phyloP scores from a whole-genome alignment of 768 basidiomycete genomes.

The Kwoniella bestiolae region DNA sequence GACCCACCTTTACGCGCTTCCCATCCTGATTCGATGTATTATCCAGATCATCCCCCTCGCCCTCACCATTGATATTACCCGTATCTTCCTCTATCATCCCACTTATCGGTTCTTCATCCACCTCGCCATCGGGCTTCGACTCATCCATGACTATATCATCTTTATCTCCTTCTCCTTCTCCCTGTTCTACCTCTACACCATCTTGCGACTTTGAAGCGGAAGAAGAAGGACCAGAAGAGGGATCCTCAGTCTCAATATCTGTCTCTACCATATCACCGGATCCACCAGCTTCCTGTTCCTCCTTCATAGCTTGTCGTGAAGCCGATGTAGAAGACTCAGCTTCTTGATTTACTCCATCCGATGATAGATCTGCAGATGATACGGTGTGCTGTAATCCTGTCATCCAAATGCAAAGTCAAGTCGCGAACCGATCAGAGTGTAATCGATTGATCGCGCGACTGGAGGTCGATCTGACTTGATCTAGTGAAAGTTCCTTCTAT shows the following conservation, averaged over 20 bases:
- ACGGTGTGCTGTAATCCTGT: conserved; percentile 28
- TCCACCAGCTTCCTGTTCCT: not conserved
- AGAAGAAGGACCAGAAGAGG: not conserved
- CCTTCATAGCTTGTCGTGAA: not conserved
- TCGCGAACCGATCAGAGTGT: too few species aligned
- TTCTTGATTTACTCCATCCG: not conserved
- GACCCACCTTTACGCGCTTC: conserved; percentile 49
- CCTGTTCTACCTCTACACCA: not conserved
- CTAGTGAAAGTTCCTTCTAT: too few species aligned
- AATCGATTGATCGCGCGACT: conserved; percentile 17
- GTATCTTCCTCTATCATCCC: conserved; percentile 11
- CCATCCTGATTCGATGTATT: conserved; percentile 28
- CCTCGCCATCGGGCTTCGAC: conserved; percentile 16
- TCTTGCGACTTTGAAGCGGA: not conserved
- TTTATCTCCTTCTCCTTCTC: not conserved
- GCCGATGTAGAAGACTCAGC: conserved; percentile 7
- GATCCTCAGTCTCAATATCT: conserved; percentile 1
- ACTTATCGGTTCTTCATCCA: conserved; percentile 1
- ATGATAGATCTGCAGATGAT: conserved; percentile 25
- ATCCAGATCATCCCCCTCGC: conserved; percentile 22
- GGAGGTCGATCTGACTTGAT: not conserved
- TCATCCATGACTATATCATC: conserved; percentile 28
- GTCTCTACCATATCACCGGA: conserved; percentile 4
- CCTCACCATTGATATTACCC: conserved; percentile 21
- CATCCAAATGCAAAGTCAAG: conserved; percentile 18